A percentile compares a stretch with the other conserved stretches of the same genome.
Conservation (phyloP, 306 rosid genomes). For the Cucurbita argyrosperma region DNA sequence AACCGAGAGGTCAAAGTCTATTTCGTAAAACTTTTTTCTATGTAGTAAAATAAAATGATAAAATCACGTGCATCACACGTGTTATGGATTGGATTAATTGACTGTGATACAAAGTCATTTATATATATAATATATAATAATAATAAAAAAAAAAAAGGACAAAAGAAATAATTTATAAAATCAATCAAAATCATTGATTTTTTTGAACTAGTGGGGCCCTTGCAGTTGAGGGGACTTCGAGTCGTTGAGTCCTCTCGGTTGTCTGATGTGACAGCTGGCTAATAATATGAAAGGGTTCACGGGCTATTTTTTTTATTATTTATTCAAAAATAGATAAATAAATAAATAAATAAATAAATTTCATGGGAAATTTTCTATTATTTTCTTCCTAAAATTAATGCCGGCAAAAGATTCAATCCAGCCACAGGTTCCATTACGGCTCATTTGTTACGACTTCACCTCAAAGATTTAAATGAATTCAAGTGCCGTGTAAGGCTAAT, state of each 20-base stretch:
- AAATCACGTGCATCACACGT: too few relatives aligned
- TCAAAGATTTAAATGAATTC: background rate
- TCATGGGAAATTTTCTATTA: too few relatives aligned
- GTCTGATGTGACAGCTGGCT: background rate
- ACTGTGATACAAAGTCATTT: background rate
- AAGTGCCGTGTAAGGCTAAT: too few relatives aligned
- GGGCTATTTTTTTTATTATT: background rate
- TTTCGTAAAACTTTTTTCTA: too few relatives aligned
- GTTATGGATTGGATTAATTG: too few relatives aligned
- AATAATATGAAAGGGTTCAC: background rate
- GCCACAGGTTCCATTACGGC: too few relatives aligned
- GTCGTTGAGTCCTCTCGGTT: background rate
- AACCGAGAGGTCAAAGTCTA: too few relatives aligned
- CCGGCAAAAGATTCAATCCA: too few relatives aligned
- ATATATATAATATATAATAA: background rate
- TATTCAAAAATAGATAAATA: background rate
- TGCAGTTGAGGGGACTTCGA: background rate
- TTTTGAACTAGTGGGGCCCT: background rate
- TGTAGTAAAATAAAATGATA: too few relatives aligned
- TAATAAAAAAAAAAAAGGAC: background rate
- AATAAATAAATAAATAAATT: too few relatives aligned
- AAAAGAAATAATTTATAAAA: background rate
- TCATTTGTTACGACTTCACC: too few relatives aligned
- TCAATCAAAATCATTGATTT: background rate
- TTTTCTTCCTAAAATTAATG: too few relatives aligned